Conservation (phyloP, 2,329 filamentous ascomycete species). For the Colletotrichum caudatum region DNA sequence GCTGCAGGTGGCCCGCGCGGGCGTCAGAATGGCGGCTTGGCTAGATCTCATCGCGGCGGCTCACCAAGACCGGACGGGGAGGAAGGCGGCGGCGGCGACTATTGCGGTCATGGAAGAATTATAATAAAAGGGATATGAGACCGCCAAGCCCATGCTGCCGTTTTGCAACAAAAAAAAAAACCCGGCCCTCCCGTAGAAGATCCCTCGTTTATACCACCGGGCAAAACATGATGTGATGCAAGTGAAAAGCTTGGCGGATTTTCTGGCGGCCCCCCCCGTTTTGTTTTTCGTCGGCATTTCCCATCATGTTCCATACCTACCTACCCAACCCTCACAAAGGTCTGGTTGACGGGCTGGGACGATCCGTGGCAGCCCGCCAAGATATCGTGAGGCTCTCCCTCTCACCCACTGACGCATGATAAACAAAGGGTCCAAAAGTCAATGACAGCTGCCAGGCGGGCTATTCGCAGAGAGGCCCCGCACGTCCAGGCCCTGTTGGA, state of each 20-base stretch:
- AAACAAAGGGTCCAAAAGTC: not conserved
- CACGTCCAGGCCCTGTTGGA: not conserved
- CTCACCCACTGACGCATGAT: not conserved
- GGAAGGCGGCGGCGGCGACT: slow-evolving; percentile 6
- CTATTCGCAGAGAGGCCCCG: not conserved
- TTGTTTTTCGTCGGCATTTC: not conserved
- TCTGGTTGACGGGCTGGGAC: not conserved
- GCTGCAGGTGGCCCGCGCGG: slow-evolving; percentile 74
- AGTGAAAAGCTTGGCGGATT: slow-evolving; percentile 23
- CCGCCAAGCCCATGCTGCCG: slow-evolving; percentile 30
- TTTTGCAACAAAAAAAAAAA: not conserved
- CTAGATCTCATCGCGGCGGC: slow-evolving; percentile 69
- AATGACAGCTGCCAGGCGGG: not conserved
- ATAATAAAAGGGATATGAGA: slow-evolving; percentile 30
- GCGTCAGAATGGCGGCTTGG: slow-evolving; percentile 76
- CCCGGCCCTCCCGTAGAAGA: slow-evolving; percentile 26
- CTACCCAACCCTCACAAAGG: not conserved
- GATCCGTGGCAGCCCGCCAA: not conserved
- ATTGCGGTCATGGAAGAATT: slow-evolving; percentile 24
- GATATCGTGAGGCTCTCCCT: not conserved
- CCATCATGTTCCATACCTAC: not conserved
- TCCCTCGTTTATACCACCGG: slow-evolving; percentile 27
- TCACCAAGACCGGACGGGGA: slow-evolving; percentile 43
- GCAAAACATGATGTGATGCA: slow-evolving; percentile 37
- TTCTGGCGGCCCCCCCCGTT: not conserved